Evolutionary conservation across 192 early-diverging fungal species (phyloP).

Genomic region (Umbelopsis isabellina): DNA sequence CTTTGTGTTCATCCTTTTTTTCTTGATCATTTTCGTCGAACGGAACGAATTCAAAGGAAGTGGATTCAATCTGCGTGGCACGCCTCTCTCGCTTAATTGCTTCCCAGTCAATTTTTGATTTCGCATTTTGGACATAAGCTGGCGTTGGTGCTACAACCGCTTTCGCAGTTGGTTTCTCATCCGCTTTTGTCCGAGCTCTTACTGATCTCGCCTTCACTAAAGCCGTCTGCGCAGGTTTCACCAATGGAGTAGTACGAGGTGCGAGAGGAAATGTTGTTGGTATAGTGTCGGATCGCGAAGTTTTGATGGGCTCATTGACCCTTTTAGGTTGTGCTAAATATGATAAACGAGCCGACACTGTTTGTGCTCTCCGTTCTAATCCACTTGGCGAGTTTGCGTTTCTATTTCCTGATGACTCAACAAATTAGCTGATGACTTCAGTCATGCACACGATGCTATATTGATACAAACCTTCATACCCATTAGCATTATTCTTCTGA

Average conservation of each 20-base stretch:
- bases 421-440: background rate
- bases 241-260: background rate
- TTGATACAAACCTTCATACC: background rate
- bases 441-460: background rate
- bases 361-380: conserved; percentile 1
- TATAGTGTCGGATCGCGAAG: conserved; percentile 2
- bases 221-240: conserved; percentile 3
- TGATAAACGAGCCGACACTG: conserved; percentile 7
- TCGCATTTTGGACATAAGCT: conserved; percentile 5
- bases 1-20: background rate
- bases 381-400: background rate
- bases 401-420: background rate
- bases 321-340: conserved; percentile 12
- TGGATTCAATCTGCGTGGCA: background rate
- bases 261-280: background rate
- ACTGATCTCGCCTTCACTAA: conserved; percentile 2
- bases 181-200: background rate
- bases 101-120: conserved; percentile 17
- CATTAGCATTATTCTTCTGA: background rate
- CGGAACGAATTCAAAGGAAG: conserved; percentile 10
- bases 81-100: conserved; percentile 12
- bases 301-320: background rate
- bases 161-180: background rate
- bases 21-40: background rate
- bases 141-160: background rate